Percentiles rank a stretch among this genome's conserved stretches.
These are phyloP conservation scores for Aspergillus sparsus DNA, from an alignment of 495 filamentous ascomycete species.

Conservation along the genomic window DNA sequence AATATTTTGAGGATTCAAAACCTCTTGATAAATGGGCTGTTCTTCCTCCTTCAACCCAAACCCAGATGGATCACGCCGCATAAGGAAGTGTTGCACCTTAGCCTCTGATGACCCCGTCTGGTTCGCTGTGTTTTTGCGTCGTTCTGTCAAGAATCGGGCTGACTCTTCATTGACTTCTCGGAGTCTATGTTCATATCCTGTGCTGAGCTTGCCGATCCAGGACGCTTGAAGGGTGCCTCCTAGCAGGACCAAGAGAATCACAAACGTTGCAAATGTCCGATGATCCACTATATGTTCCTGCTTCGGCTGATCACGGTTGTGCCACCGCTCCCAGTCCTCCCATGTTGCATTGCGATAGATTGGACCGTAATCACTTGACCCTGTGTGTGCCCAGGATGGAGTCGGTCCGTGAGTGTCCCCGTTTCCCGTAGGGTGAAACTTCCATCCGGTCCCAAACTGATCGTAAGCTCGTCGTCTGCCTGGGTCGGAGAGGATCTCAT, in stretches of 20 bases:
- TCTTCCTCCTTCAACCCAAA: conserved; percentile 48
- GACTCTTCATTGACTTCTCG: conserved; percentile 64
- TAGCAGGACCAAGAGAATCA: conserved; percentile 64
- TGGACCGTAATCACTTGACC: conserved; percentile 37
- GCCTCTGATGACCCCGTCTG: conserved; percentile 55
- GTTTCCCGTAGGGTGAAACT: conserved; percentile 33
- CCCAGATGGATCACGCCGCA: conserved; percentile 60
- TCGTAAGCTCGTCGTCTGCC: conserved; percentile 79
- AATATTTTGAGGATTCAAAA: conserved; percentile 30
- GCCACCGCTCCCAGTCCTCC: conserved; percentile 98
- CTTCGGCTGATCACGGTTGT: conserved; percentile 57
- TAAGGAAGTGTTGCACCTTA: conserved; percentile 71
- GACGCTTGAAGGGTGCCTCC: conserved; percentile 69
- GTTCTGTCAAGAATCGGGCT: conserved; percentile 58
- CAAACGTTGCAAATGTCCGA: conserved; percentile 66
- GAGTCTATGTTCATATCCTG: conserved; percentile 59
- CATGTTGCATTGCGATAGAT: conserved; percentile 87
- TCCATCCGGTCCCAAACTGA: conserved; percentile 78
- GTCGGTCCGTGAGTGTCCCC: conserved; percentile 4
- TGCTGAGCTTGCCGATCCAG: conserved; percentile 58
- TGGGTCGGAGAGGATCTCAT: conserved; percentile 87
- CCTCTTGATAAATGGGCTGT: conserved; percentile 38
- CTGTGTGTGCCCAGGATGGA: conserved; percentile 21
- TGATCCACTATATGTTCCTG: conserved; percentile 71
- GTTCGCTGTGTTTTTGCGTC: conserved; percentile 50